Base-by-base conservation (phyloP, 1,284 basidiomycete species). In the Phlebopus sp. region DNA sequence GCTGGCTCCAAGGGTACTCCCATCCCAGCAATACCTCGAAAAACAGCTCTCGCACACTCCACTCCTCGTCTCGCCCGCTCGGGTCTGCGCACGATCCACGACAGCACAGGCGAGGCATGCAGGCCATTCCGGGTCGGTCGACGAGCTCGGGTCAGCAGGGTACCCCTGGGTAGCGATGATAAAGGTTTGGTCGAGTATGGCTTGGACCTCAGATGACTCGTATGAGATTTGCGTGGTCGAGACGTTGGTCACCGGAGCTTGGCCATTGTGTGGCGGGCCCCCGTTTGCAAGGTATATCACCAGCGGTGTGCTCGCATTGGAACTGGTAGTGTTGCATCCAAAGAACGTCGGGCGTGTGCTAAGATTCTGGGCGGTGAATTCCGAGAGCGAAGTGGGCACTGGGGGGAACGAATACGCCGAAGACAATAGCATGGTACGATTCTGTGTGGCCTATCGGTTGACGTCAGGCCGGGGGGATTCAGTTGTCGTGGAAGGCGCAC, bases 81-180 rank as follows among this genome's bases (percentile, higher is more conserved):
- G 46, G 8, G 55, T 56, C 2, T 75, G 58, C 13, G 66, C 62
- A 27, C 74, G 66, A 30, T 77, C 75, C 4, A 72, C 69, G 10
- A 74, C 56, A 0, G 72, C 74, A 39, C 74, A 76, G 18, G 73
- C 71, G 31, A 76, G 48, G 44, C 75, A 76, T 47, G 69, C 67
- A 0, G 70, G 64, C 72, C 73, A 78, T 32, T 72, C 59, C 2
- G 60, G 58, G 32, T 77, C 75, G 8, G 36, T 58, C 4, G 37
- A 39, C 18, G 41, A 32, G 8, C 44, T 54, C 1, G 51, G 11
- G 8, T 45, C 29, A 14, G 50, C 36, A 0, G 64, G 63, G 9
- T 60, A 62, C 5, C 73, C 76, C 52, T 75, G 73, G 21, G 70
- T 75, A 13, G 71, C 66, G 30, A 73, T 64, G 17, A 52, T 55